Evolutionary conservation across 208 protist genomes (phyloP).

Genomic region (Wallacemonas sp.): DNA sequence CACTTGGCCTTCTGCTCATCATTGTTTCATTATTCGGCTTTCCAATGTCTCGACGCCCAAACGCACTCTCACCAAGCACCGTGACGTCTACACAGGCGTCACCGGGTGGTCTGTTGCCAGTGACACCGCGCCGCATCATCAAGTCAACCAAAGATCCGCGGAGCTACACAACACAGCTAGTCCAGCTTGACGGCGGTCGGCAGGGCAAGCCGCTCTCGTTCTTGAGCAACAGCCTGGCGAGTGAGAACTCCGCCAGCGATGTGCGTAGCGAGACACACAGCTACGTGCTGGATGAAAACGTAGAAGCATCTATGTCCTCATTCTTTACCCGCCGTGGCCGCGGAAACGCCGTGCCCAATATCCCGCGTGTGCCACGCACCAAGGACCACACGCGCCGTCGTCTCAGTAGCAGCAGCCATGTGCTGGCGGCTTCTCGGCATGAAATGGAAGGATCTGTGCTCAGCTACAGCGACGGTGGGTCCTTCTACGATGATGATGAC

Average conservation of each 20-base stretch:
- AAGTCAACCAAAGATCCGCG: slow-evolving; percentile 39
- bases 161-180: slow-evolving; percentile 49
- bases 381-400: slow-evolving; percentile 15
- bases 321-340: slow-evolving; percentile 29
- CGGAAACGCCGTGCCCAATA: neutral
- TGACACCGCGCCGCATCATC: slow-evolving; percentile 59
- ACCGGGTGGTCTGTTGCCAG: neutral
- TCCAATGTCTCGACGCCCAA: slow-evolving; percentile 6
- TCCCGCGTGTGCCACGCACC: slow-evolving; percentile 1
- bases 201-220: slow-evolving; percentile 28
- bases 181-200: slow-evolving; percentile 47
- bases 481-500: slow-evolving; percentile 29
- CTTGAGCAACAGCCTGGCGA: slow-evolving; percentile 34
- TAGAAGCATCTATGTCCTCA: slow-evolving; percentile 32
- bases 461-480: slow-evolving; percentile 42
- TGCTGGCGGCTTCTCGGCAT: slow-evolving; percentile 12
- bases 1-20: slow-evolving; percentile 8
- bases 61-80: slow-evolving; percentile 8
- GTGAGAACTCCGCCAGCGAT: slow-evolving; percentile 57
- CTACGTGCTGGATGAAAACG: slow-evolving; percentile 23
- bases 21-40: slow-evolving; percentile 6
- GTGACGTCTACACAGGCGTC: neutral
- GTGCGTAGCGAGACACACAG: slow-evolving; percentile 57
- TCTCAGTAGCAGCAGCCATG: slow-evolving; percentile 21
- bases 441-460: slow-evolving; percentile 22